A percentile compares a stretch with the other conserved stretches of the same genome.
Conservation (phyloP, 1,284 basidiomycete genomes). For the Takashimella tepidaria region DNA sequence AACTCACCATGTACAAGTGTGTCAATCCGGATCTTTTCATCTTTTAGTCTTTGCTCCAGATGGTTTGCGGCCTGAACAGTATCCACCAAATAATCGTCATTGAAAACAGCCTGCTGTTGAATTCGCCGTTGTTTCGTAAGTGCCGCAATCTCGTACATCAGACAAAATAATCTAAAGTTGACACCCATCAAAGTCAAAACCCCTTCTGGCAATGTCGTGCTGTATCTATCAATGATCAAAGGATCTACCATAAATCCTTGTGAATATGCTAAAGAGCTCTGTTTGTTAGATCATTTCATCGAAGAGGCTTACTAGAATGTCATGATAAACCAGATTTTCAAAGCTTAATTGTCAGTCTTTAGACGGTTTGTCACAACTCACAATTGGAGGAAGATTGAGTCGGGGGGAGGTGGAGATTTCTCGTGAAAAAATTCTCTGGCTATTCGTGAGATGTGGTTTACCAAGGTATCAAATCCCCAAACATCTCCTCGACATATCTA, state of each 20-base stretch:
- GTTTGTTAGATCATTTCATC: background rate
- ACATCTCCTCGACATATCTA: conserved; percentile 39
- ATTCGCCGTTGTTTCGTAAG: conserved; percentile 20
- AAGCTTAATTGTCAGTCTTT: conserved; percentile 15
- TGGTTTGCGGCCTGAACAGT: conserved; percentile 21
- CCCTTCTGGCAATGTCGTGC: background rate
- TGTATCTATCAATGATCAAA: background rate
- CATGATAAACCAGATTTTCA: conserved; percentile 35
- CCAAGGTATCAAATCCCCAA: conserved; percentile 28
- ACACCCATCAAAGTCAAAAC: conserved; percentile 27
- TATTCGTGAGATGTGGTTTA: background rate
- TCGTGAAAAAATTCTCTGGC: background rate
- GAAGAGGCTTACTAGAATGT: conserved; percentile 23
- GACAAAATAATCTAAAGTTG: conserved; percentile 24
- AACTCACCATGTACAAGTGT: conserved; percentile 21
- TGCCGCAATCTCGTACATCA: conserved; percentile 26
- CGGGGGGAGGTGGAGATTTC: conserved; percentile 3
- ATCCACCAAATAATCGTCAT: conserved; percentile 28
- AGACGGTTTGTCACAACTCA: conserved; percentile 9
- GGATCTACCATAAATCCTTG: conserved; percentile 2
- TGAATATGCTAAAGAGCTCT: conserved; percentile 2
- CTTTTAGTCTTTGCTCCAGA: conserved; percentile 24
- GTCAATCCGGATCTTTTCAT: conserved; percentile 31
- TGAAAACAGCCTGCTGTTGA: conserved; percentile 14
- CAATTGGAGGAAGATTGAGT: conserved; percentile 29